phyloP scores from a whole-genome alignment of 805 yeast genomes.

The Candida adriatica region DNA sequence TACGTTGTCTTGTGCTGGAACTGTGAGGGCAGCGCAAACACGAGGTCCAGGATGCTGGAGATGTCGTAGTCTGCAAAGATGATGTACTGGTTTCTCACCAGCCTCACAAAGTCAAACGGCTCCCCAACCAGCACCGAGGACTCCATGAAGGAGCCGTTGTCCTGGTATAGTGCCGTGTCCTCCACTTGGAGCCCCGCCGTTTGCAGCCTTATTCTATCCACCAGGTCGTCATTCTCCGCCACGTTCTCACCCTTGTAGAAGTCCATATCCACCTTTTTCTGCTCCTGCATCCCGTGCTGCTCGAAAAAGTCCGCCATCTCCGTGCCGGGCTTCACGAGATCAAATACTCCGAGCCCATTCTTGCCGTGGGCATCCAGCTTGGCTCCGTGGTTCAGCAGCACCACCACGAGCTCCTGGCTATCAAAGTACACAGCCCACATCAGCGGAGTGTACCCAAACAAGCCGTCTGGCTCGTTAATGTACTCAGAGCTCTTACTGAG shows the following conservation, averaged over 20 bases:
- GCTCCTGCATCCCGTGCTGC: constrained; percentile 38
- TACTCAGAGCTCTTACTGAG: constrained; percentile 8
- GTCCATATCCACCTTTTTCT: constrained; percentile 3
- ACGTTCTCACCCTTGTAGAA: constrained; percentile 14
- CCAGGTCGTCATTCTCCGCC: constrained; percentile 26
- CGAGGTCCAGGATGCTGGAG: constrained; percentile 64
- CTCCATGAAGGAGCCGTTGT: constrained; percentile 12
- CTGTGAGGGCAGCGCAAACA: constrained; percentile 52
- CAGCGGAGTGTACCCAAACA: constrained; percentile 56
- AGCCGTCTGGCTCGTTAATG: constrained; percentile 31
- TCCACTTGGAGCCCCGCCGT: constrained; percentile 27
- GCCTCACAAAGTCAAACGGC: constrained; percentile 49
- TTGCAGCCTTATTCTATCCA: constrained; percentile 31
- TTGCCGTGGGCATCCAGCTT: constrained; percentile 38
- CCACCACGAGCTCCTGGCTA: constrained; percentile 45
- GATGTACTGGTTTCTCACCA: constrained; percentile 52
- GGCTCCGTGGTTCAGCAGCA: constrained; percentile 57
- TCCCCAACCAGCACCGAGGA: constrained; percentile 13
- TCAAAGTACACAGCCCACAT: constrained; percentile 82
- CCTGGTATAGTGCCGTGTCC: constrained; percentile 20
- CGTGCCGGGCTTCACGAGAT: constrained; percentile 49
- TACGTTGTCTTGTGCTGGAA: constrained; percentile 39
- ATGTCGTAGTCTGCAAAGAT: constrained; percentile 57
- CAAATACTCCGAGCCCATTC: constrained; percentile 44
- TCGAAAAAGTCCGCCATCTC: constrained; percentile 53